Conservation (phyloP, 768 basidiomycete species). For the Mycena filopes region DNA sequence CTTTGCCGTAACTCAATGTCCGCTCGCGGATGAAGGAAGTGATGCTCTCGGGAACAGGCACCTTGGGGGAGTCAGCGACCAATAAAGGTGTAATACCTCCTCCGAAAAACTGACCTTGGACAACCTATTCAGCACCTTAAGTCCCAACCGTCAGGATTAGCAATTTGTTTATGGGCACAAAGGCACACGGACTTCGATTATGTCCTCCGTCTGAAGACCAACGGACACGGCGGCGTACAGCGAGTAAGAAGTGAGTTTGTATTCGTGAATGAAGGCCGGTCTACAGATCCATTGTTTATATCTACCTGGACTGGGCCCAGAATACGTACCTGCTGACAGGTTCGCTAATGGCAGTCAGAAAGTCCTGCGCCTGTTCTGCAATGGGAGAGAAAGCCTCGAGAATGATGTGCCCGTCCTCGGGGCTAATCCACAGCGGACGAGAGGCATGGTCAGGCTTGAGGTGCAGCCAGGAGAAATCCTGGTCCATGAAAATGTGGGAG, state of each 20-base stretch:
- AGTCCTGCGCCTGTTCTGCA: constrained; percentile 98
- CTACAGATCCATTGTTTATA: constrained; percentile 55
- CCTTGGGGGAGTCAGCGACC: constrained; percentile 58
- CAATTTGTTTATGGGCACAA: constrained; percentile 31
- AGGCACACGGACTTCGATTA: constrained; percentile 85
- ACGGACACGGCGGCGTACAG: constrained; percentile 99
- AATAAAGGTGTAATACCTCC: constrained; percentile 12
- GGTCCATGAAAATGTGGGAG: constrained; percentile 85
- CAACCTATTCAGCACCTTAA: constrained; percentile 79
- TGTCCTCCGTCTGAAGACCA: constrained; percentile 96
- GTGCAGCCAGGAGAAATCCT: constrained; percentile 88
- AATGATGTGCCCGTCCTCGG: constrained; percentile 92
- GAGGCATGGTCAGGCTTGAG: constrained; percentile 92
- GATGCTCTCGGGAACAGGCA: constrained; percentile 91
- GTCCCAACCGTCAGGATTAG: constrained; percentile 44
- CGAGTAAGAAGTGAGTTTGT: constrained; percentile 97
- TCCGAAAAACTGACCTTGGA: constrained; percentile 66
- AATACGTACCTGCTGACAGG: constrained; percentile 93
- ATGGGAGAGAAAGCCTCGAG: constrained; percentile 98
- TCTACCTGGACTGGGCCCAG: constrained; percentile 39
- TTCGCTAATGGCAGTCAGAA: constrained; percentile 97
- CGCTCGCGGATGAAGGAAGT: constrained; percentile 90
- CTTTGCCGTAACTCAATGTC: constrained; percentile 97
- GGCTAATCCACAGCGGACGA: constrained; percentile 96
- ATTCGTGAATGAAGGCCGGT: constrained; percentile 98